phyloP scores from a whole-genome alignment of 352 stramenopile species.

The Phytophthora megakarya region DNA sequence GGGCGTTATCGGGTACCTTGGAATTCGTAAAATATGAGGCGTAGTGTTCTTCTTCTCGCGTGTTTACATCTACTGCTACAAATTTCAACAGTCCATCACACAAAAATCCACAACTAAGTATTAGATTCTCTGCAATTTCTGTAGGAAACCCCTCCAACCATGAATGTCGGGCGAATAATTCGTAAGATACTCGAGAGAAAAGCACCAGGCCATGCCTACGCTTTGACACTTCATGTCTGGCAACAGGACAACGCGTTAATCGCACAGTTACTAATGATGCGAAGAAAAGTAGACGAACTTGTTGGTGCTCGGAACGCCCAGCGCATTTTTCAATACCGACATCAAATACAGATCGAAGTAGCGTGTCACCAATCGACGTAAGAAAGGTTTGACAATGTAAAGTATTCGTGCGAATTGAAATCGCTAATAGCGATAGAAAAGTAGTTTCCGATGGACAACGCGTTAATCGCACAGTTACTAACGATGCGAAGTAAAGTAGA shows the following conservation, averaged over 20 bases:
- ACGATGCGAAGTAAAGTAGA: conserved; percentile 14
- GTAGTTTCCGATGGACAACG: conserved; percentile 18
- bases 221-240: neutral
- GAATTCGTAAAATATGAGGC: conserved; percentile 1
- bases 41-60: neutral
- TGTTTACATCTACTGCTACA: conserved; percentile 14
- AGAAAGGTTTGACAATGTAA: conserved; percentile 23
- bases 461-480: conserved; percentile 12
- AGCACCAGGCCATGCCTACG: neutral
- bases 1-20: neutral
- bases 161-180: conserved; percentile 12
- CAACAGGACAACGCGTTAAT: conserved; percentile 9
- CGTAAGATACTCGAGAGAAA: conserved; percentile 27
- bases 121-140: conserved; percentile 9
- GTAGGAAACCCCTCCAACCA: conserved; percentile 7
- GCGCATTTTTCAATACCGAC: conserved; percentile 11
- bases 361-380: neutral
- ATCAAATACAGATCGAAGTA: conserved; percentile 27
- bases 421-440: conserved; percentile 25
- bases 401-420: conserved; percentile 11
- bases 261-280: conserved; percentile 16
- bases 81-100: conserved; percentile 9
- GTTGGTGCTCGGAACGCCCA: conserved; percentile 3
- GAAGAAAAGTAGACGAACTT: neutral
- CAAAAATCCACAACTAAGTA: conserved; percentile 24